Conservation (phyloP, 805 yeast genomes). For the Candida vartiovaarae region DNA sequence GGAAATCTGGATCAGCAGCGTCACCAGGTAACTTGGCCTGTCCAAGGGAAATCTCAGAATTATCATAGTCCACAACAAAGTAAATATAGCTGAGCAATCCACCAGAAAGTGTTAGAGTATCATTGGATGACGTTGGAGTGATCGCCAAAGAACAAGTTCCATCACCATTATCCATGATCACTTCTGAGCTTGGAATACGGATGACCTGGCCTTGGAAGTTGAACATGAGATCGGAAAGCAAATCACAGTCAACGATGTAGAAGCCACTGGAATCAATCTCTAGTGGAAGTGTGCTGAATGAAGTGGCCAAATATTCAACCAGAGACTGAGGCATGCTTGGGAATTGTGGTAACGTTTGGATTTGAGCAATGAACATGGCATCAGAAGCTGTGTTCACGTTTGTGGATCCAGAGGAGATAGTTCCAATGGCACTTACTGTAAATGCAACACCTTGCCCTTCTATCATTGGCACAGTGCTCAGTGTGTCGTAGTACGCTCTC, state of each 20-base stretch:
- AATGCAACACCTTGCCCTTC: conserved; percentile 3
- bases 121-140: conserved; percentile 2
- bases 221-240: conserved; percentile 2
- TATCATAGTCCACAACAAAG: conserved; percentile 8
- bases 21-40: conserved; percentile 12
- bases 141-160: conserved; percentile 11
- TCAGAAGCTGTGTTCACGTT: conserved; percentile 5
- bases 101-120: conserved; percentile 8
- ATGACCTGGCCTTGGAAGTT: conserved; percentile 11
- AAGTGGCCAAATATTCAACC: conserved; percentile 3
- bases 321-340: conserved; percentile 9
- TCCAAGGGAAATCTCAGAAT: conserved; percentile 8
- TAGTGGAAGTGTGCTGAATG: conserved; percentile 3
- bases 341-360: conserved; percentile 4
- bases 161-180: conserved; percentile 7
- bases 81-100: conserved; percentile 9
- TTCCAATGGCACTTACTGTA: conserved; percentile 10
- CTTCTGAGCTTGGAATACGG: conserved; percentile 5
- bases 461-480: conserved; percentile 9
- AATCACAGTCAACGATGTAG: conserved; percentile 7
- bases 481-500: conserved; percentile 2
- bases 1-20: conserved; percentile 3
- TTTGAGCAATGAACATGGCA: conserved; percentile 4
- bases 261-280: conserved; percentile 5
- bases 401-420: neutral